Evolutionary conservation across 306 rosid genomes (phyloP), one percentile per base, ranked within the genome.

Genomic region (Leucaena leucocephala): DNA sequence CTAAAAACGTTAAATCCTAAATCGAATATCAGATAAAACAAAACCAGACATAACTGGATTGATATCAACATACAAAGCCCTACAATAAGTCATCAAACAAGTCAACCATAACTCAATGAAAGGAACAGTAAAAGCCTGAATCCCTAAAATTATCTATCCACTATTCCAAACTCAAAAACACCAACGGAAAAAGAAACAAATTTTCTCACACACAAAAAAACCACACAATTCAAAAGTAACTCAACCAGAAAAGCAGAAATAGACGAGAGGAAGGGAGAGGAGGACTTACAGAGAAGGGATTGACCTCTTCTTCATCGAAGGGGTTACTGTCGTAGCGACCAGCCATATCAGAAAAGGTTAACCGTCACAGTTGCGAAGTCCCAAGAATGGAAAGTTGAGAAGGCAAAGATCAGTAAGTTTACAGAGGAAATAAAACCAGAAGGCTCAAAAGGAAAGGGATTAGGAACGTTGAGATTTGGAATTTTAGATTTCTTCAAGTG

Each of bases 261-360:
- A 22, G 27, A 71, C 22, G 44, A 8, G 27, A 27, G 39, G 27
- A 43, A 45, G 54, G 17, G 43, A 12, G 17, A 76, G 22, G 43
- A 13, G 70, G 5, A 87, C 97, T 87, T 85, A 95, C 98, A 36
- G 98, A 86, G 81, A 95, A 95, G 50, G 98, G 98, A 79, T 95
- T 95, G 76, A 92, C 98, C 88, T 94, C 94, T 62, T 94, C 98
- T 89, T 95, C 98, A 4, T 78, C 97, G 45, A 95, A 95, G 42
- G 98, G 98, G 87, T 92, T 95, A 52, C 83, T 83, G 21, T 95
- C 98, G 82, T 71, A 88, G 39, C 94, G 97, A 66, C 93, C 86
- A 27, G 98, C 98, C 98, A 95, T 27, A 27, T 95, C 88, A 46
- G 85, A 52, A 50, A 65, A 76, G 74, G 50, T 58, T 36, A 58